Conservation (phyloP, 2,329 filamentous ascomycete genomes). For the Penicillium paneum region DNA sequence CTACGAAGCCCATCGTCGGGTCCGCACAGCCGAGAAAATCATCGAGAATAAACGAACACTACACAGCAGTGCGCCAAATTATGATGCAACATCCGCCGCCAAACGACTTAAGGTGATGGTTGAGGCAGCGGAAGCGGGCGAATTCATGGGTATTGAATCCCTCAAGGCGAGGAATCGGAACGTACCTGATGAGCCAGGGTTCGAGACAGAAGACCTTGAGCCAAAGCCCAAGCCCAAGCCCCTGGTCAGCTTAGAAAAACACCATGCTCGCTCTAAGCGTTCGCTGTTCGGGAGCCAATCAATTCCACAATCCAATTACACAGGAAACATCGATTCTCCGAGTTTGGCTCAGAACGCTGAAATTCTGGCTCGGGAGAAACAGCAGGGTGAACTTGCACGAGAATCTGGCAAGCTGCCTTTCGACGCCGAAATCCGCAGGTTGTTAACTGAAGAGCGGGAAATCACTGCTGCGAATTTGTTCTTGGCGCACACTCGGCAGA, state of each 20-base stretch:
- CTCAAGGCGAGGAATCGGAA: slow-evolving; percentile 29
- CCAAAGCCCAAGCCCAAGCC: slow-evolving; percentile 1
- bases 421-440: slow-evolving; percentile 22
- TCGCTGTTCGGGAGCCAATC: neutral
- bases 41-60: slow-evolving; percentile 45
- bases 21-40: slow-evolving; percentile 42
- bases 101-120: slow-evolving; percentile 41
- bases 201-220: neutral
- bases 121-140: slow-evolving; percentile 44
- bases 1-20: slow-evolving; percentile 43
- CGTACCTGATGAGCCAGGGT: neutral
- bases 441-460: slow-evolving; percentile 28
- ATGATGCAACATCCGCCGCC: slow-evolving; percentile 40
- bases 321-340: neutral
- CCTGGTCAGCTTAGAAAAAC: slow-evolving; percentile 1
- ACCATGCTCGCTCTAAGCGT: slow-evolving; percentile 1
- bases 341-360: slow-evolving; percentile 5
- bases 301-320: neutral
- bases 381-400: slow-evolving; percentile 2
- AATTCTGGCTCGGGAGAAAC: slow-evolving; percentile 13
- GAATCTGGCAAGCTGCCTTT: slow-evolving; percentile 10
- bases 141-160: slow-evolving; percentile 41
- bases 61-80: slow-evolving; percentile 42
- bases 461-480: slow-evolving; percentile 41
- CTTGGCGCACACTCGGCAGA: slow-evolving; percentile 13